Evolutionary conservation across 352 stramenopile species (phyloP), one percentile per base, ranked within the genome.

Genomic region (Phytophthora europaea): DNA sequence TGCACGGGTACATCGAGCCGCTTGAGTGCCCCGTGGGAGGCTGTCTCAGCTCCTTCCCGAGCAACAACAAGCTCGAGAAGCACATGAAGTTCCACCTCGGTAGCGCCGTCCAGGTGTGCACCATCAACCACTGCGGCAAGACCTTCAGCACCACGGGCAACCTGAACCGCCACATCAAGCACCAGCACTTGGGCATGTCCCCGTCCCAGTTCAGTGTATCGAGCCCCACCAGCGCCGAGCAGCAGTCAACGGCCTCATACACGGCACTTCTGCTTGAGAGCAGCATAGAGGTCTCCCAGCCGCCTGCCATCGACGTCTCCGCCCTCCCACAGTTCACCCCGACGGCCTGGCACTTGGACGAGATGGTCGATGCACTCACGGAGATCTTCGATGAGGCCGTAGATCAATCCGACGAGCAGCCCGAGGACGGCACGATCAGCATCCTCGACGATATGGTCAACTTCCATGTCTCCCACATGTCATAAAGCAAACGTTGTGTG

Each of bases 111-210:
- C 77, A 88, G 31, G 76, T 83, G 12, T 90, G 82, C 63, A 76
- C 33, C 0, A 70, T 85, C 54, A 61, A 70, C 22, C 70, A 76
- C n/a, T 90, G 81, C 48, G 82, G 81, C 63, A 90, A 90, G 59
- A 88, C 81, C 13, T 90, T 89, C 63, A 89, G 76, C 53, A 88
- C 82, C 1, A 78, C 73, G 15, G 82, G 82, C 16, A 89, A 89
- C 47, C 71, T 89, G 1, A 87, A 84, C 33, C 78, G 82, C 23
- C 82, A 90, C 62, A 36, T 83, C 26, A 86, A 84, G 51, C 55
- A 82, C 40, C 80, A 88, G 38, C 79, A 83, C 38, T 18, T 57
- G 52, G 75, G 77, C 7, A 64, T 50, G 23, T 73, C 63, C 6
- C 23, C 53, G 47, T 71, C 47, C n/a, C 48, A 74, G n/a, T 58